These are phyloP conservation scores for Exserohilum turcica DNA, from an alignment of 2,329 filamentous ascomycete genomes.

Conservation along the genomic window DNA sequence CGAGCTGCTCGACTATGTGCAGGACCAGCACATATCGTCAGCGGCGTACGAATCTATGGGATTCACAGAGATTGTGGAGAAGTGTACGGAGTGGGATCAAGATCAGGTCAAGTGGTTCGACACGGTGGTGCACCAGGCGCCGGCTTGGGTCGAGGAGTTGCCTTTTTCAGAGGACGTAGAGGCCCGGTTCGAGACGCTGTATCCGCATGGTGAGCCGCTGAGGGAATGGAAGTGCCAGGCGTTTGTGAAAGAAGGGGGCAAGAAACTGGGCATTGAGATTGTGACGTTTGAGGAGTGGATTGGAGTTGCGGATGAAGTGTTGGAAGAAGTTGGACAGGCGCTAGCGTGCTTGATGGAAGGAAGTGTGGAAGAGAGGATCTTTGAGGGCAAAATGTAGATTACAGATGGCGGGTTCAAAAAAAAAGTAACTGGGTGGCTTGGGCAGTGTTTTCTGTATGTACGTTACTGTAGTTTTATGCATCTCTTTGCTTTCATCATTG, in stretches of 20 bases:
- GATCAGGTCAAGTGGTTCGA: constrained; percentile 43
- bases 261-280: constrained; percentile 61
- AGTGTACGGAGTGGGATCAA: constrained; percentile 42
- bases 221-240: constrained; percentile 65
- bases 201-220: constrained; percentile 53
- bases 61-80: constrained; percentile 41
- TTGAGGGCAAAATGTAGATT: neutral
- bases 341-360: constrained; percentile 29
- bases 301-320: constrained; percentile 56
- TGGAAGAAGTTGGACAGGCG: constrained; percentile 51
- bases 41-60: constrained; percentile 46
- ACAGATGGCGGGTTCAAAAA: too few species aligned
- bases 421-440: too few species aligned
- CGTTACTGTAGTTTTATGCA: neutral
- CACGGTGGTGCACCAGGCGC: constrained; percentile 49
- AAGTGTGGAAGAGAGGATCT: constrained; percentile 27
- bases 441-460: neutral
- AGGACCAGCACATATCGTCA: constrained; percentile 42
- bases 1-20: constrained; percentile 44
- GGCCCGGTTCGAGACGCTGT: constrained; percentile 60
- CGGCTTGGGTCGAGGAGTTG: constrained; percentile 63
- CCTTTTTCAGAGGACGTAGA: constrained; percentile 46
- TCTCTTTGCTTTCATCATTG: neutral
- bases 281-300: constrained; percentile 64
- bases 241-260: constrained; percentile 57